These are phyloP conservation scores for Dothistroma pini DNA, from an alignment of 2,329 filamentous ascomycete species.

Conservation along the genomic window DNA sequence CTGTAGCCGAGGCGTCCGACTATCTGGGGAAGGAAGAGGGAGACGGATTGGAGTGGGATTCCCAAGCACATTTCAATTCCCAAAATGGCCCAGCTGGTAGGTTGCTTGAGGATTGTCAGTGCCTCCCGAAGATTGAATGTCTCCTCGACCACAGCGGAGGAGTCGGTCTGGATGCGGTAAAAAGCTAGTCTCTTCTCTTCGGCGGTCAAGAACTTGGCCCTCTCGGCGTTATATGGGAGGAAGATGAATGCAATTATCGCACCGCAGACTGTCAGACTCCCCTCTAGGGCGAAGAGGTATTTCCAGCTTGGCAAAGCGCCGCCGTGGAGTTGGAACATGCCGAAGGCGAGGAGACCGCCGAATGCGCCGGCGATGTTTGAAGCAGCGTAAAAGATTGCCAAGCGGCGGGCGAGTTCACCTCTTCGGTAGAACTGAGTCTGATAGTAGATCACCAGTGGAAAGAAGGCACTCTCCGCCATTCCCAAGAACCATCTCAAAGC, in stretches of 20 bases:
- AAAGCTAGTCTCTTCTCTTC: conserved; percentile 67
- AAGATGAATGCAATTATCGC: conserved; percentile 65
- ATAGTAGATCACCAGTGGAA: conserved; percentile 65
- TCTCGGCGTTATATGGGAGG: conserved; percentile 61
- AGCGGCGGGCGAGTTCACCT: conserved; percentile 64
- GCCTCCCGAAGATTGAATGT: conserved; percentile 52
- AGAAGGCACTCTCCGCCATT: conserved; percentile 62
- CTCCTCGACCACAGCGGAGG: conserved; percentile 60
- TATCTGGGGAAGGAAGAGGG: conserved; percentile 58
- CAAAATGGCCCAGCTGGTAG: conserved; percentile 53
- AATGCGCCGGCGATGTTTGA: conserved; percentile 70
- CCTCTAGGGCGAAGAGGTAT: conserved; percentile 63
- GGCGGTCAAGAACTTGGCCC: conserved; percentile 62
- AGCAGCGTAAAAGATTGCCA: conserved; percentile 73
- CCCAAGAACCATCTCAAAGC: conserved; percentile 67
- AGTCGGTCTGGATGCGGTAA: conserved; percentile 72
- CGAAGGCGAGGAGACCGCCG: conserved; percentile 57
- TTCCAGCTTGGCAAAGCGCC: conserved; percentile 55
- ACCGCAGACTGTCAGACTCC: conserved; percentile 54
- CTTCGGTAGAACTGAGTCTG: conserved; percentile 63
- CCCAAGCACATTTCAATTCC: conserved; percentile 58
- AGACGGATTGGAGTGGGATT: conserved; percentile 56
- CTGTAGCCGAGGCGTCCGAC: conserved; percentile 51
- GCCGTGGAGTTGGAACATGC: conserved; percentile 56
- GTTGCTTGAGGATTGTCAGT: conserved; percentile 52